Evolutionary conservation across 2,329 filamentous ascomycete genomes (phyloP).

Genomic region (Neonectria punicea): DNA sequence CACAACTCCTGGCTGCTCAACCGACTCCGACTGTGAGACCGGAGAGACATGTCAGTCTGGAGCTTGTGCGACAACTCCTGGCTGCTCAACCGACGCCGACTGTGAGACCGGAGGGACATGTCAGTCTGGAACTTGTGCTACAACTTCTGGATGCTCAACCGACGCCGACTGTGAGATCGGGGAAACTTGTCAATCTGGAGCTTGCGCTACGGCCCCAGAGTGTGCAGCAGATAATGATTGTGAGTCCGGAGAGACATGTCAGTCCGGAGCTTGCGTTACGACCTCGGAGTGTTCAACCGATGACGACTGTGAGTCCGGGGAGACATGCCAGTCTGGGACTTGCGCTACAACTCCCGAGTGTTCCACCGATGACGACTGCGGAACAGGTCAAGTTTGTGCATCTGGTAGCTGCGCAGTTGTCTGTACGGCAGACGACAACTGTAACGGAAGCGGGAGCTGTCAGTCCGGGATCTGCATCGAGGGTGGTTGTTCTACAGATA

Average conservation of each 20-base stretch:
- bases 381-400: neutral
- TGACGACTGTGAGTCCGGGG: neutral
- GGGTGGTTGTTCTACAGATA: neutral
- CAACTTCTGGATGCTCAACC: neutral
- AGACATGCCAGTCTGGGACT: neutral
- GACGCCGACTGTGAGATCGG: neutral
- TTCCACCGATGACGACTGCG: neutral
- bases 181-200: neutral
- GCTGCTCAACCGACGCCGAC: neutral
- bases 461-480: constrained; percentile 3
- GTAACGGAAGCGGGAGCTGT: neutral
- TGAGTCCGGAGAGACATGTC: neutral
- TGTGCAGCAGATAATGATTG: neutral
- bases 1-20: neutral
- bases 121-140: neutral
- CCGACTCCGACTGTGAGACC: neutral
- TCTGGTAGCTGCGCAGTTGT: constrained; percentile 5
- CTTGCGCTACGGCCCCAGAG: neutral
- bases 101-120: neutral
- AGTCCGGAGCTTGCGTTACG: neutral
- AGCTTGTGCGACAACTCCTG: neutral
- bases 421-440: neutral
- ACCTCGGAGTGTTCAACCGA: neutral
- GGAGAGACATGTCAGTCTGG: constrained; percentile 2
- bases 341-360: neutral